Evolutionary conservation across 2,329 filamentous ascomycete species (phyloP).

Genomic region (Microdochium paspali): DNA sequence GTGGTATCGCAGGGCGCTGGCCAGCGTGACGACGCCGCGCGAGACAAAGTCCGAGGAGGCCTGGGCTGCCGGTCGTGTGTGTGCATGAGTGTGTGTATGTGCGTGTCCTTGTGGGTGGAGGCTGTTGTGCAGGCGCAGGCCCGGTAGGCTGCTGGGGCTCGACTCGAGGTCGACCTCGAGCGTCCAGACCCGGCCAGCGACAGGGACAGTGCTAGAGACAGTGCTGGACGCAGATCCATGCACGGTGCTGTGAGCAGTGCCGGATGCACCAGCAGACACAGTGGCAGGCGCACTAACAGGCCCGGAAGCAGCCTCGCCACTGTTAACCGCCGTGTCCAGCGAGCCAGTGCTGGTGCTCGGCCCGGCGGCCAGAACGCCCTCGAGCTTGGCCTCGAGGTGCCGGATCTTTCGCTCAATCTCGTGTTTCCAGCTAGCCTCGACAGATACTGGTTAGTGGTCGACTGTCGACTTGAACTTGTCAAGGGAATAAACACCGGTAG

Average conservation of each 20-base stretch:
- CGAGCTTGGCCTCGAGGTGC: constrained; percentile 1
- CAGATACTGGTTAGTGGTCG: neutral
- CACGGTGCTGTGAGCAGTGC: too few species aligned
- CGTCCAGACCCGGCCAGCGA: neutral
- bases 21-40: constrained; percentile 28
- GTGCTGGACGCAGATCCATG: too few species aligned
- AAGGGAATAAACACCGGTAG: neutral
- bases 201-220: neutral
- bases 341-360: neutral
- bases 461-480: neutral
- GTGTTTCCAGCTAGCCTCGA: constrained; percentile 3
- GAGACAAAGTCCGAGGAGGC: constrained; percentile 26
- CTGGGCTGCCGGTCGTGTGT: neutral
- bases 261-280: too few species aligned
- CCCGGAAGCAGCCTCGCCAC: neutral
- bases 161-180: constrained; percentile 4
- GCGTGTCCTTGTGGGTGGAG: too few species aligned
- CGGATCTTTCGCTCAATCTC: constrained; percentile 3
- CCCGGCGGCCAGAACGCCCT: neutral
- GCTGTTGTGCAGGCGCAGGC: neutral
- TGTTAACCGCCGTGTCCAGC: neutral
- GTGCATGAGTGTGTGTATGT: neutral
- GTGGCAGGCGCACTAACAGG: neutral
- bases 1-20: constrained; percentile 40
- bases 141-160: constrained; percentile 2